A percentile compares a stretch with the other conserved stretches of the same genome.
Evolutionary conservation across 1,284 basidiomycete species (phyloP).

Genomic region (Gomphus bonarii): DNA sequence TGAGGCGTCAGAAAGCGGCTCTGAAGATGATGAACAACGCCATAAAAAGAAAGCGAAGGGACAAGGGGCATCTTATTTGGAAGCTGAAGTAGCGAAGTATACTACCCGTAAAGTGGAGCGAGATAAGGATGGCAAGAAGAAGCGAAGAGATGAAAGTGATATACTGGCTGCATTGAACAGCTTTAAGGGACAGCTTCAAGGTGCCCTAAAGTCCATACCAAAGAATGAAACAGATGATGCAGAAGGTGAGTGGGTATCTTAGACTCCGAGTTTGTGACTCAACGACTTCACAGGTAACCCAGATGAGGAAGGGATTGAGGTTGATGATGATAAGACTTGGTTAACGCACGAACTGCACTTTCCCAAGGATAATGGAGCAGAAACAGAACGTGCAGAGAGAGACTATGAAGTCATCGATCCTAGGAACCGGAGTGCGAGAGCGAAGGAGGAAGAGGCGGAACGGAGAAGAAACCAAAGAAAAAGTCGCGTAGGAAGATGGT

Average conservation of each 20-base stretch:
- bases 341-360: slow-evolving; percentile 69
- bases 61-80: slow-evolving; percentile 57
- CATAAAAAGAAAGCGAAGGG: slow-evolving; percentile 44
- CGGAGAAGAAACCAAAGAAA: slow-evolving; percentile 30
- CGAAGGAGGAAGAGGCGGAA: slow-evolving; percentile 64
- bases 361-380: slow-evolving; percentile 62
- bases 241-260: slow-evolving; percentile 10
- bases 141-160: slow-evolving; percentile 57
- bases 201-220: slow-evolving; percentile 24
- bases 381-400: slow-evolving; percentile 71
- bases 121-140: slow-evolving; percentile 27
- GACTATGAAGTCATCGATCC: slow-evolving; percentile 89
- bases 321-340: slow-evolving; percentile 77
- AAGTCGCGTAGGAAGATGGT: slow-evolving; percentile 3
- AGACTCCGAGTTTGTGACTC: background rate
- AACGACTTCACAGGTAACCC: slow-evolving; percentile 15
- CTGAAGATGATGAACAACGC: slow-evolving; percentile 48
- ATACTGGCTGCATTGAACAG: slow-evolving; percentile 60
- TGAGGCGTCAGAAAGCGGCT: slow-evolving; percentile 29
- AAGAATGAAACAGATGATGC: slow-evolving; percentile 20
- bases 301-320: slow-evolving; percentile 56
- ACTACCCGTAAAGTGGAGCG: slow-evolving; percentile 16
- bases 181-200: slow-evolving; percentile 63
- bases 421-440: slow-evolving; percentile 53
- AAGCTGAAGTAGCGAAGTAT: slow-evolving; percentile 75